Evolutionary conservation across 2,329 filamentous ascomycete species (phyloP).

Genomic region (Raffaelea deltoideospora): DNA sequence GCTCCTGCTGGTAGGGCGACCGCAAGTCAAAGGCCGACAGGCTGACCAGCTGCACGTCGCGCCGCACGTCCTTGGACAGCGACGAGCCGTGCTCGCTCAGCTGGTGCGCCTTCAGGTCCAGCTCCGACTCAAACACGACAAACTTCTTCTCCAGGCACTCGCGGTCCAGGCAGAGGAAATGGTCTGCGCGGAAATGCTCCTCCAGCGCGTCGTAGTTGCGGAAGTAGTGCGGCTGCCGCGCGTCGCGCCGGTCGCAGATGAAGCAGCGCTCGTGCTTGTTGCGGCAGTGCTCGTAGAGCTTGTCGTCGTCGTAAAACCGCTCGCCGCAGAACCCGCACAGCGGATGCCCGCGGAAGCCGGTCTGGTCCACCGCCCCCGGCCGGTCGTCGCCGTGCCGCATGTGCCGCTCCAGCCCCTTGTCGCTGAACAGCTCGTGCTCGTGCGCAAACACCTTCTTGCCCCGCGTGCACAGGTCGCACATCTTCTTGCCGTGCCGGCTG

Average conservation of each 20-base stretch:
- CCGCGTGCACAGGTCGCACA: slow-evolving; percentile 79
- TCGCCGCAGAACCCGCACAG: slow-evolving; percentile 85
- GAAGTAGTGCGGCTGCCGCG: slow-evolving; percentile 75
- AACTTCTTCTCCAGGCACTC: slow-evolving; percentile 97
- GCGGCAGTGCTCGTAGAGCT: slow-evolving; percentile 83
- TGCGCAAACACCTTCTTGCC: slow-evolving; percentile 99
- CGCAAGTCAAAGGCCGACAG: slow-evolving; percentile 75
- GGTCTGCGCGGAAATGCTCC: slow-evolving; percentile 72
- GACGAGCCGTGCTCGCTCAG: slow-evolving; percentile 66
- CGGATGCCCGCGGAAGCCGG: slow-evolving; percentile 89
- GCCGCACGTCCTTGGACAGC: slow-evolving; percentile 65
- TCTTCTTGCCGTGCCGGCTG: slow-evolving; percentile 66
- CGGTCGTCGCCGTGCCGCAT: slow-evolving; percentile 85
- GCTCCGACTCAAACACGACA: slow-evolving; percentile 85
- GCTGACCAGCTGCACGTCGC: slow-evolving; percentile 75
- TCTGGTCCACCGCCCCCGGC: slow-evolving; percentile 80
- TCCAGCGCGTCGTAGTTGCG: slow-evolving; percentile 77
- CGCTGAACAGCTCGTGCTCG: slow-evolving; percentile 84
- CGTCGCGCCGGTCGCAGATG: slow-evolving; percentile 63
- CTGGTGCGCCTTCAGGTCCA: slow-evolving; percentile 91
- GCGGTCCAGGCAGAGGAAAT: slow-evolving; percentile 69
- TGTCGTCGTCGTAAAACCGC: slow-evolving; percentile 91
- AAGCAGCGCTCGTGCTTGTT: slow-evolving; percentile 93
- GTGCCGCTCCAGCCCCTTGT: slow-evolving; percentile 67
- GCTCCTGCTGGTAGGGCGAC: slow-evolving; percentile 51